phyloP scores from a whole-genome alignment of 208 protist genomes.

The Cochliopodium minus region DNA sequence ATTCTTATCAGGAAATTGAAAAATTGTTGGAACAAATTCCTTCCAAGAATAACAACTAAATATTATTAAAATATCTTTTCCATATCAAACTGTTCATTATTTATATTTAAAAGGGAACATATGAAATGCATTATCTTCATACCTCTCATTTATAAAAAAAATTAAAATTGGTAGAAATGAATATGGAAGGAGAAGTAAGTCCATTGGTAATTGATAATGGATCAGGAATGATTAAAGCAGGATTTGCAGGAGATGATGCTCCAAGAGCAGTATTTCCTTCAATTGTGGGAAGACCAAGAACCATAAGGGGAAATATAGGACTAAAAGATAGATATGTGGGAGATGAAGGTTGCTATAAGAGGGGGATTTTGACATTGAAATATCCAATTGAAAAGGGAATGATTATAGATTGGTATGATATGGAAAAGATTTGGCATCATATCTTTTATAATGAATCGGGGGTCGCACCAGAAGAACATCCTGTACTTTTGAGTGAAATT shows the following conservation, averaged over 20 bases:
- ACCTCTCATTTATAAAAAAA: no score
- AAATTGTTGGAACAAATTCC: no score
- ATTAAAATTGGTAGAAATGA: no score
- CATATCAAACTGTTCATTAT: no score
- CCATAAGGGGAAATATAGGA: slow-evolving; percentile 23
- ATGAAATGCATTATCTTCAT: no score
- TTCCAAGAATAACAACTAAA: no score
- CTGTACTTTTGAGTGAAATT: slow-evolving; percentile 29
- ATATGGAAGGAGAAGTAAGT: no score
- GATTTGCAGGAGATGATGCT: background rate
- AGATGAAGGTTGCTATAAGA: background rate
- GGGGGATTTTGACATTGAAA: background rate
- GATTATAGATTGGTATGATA: slow-evolving; percentile 28
- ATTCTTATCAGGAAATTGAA: no score
- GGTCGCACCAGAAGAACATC: slow-evolving; percentile 1
- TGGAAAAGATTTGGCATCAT: slow-evolving; percentile 37
- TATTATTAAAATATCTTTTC: no score
- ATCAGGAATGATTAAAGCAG: background rate
- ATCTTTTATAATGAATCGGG: background rate
- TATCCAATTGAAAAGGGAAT: slow-evolving; percentile 28
- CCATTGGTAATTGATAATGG: slow-evolving; percentile 3
- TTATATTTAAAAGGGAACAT: no score
- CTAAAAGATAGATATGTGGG: background rate
- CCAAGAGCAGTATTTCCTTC: slow-evolving; percentile 54
- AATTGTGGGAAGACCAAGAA: slow-evolving; percentile 47